Conservation (phyloP, 2,329 filamentous ascomycete genomes). For the Epichloe elymi region DNA sequence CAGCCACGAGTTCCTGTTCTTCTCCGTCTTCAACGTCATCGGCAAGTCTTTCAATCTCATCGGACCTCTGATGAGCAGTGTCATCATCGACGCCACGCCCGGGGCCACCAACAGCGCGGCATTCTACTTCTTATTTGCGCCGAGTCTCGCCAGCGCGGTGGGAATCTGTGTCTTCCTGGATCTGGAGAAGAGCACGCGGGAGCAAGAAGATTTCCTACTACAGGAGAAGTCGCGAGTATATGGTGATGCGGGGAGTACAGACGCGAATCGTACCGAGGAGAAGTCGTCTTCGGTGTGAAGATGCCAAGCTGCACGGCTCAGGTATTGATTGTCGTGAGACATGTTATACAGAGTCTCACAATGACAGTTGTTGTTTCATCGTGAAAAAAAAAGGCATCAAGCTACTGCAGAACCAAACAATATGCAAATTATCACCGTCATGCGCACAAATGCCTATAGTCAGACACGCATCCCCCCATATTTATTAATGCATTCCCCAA, state of each 20-base stretch:
- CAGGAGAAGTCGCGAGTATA: conserved; percentile 15
- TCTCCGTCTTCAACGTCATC: conserved; percentile 54
- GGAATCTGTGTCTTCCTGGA: conserved; percentile 44
- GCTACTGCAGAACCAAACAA: too few relatives aligned
- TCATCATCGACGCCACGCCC: conserved; percentile 51
- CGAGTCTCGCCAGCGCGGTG: conserved; percentile 41
- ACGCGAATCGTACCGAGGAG: background rate
- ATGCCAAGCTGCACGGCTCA: background rate
- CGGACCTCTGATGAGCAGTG: conserved; percentile 53
- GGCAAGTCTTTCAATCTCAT: conserved; percentile 58
- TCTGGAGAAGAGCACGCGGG: conserved; percentile 43
- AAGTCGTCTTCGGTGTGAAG: background rate
- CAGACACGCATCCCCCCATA: too few relatives aligned
- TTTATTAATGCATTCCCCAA: too few relatives aligned
- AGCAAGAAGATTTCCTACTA: conserved; percentile 43
- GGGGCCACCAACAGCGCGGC: conserved; percentile 42
- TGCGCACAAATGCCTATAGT: too few relatives aligned
- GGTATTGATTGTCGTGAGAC: background rate
- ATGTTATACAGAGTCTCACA: too few relatives aligned
- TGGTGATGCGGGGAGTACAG: background rate
- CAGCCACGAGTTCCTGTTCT: conserved; percentile 59
- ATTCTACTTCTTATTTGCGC: conserved; percentile 52
- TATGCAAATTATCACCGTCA: too few relatives aligned
- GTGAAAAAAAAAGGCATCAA: too few relatives aligned
- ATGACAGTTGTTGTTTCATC: too few relatives aligned